phyloP scores from a whole-genome alignment of 352 stramenopile species.

The Phytopythium mirpurense region DNA sequence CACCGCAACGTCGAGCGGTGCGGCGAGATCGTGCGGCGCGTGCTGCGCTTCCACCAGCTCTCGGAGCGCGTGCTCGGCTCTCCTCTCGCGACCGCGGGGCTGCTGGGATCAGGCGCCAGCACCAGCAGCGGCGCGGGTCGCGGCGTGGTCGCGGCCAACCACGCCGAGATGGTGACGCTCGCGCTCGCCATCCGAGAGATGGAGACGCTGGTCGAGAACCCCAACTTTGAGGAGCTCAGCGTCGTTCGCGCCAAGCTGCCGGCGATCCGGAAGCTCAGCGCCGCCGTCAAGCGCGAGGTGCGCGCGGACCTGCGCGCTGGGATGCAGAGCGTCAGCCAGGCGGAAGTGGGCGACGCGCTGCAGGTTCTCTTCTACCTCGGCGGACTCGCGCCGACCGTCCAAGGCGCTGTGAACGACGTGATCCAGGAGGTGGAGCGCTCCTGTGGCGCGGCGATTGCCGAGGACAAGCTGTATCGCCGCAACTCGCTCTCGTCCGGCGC shows the following conservation, averaged over 20 bases:
- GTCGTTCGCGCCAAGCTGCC: constrained; percentile 56
- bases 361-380: constrained; percentile 80
- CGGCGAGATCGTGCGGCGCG: constrained; percentile 55
- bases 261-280: constrained; percentile 34
- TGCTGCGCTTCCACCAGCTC: constrained; percentile 78
- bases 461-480: constrained; percentile 53
- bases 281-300: constrained; percentile 50
- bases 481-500: constrained; percentile 6
- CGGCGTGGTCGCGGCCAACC: constrained; percentile 12
- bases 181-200: constrained; percentile 73
- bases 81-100: constrained; percentile 26
- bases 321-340: constrained; percentile 58
- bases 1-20: constrained; percentile 79
- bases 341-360: constrained; percentile 65
- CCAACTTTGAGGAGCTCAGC: constrained; percentile 60
- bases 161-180: constrained; percentile 51
- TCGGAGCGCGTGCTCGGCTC: constrained; percentile 43
- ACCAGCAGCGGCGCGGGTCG: constrained; percentile 5
- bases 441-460: constrained; percentile 46
- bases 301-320: constrained; percentile 36
- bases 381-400: constrained; percentile 49
- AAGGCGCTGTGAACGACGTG: constrained; percentile 76
- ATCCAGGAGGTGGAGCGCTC: constrained; percentile 78
- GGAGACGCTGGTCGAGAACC: constrained; percentile 43
- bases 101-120: constrained; percentile 6